Conservation (phyloP, 345 rosid genomes). For the Linum lewisii region DNA sequence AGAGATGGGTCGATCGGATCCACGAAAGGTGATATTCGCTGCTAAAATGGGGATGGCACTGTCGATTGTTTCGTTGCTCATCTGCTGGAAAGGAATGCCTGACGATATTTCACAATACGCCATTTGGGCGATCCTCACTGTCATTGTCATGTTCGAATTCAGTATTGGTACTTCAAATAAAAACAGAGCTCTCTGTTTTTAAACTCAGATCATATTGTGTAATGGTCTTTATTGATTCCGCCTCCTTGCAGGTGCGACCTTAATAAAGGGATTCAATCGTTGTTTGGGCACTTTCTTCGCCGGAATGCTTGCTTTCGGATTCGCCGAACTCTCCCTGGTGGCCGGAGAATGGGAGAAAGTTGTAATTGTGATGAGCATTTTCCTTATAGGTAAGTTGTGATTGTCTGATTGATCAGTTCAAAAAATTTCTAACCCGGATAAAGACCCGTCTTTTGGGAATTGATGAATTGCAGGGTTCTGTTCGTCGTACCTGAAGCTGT, state of each 20-base stretch:
- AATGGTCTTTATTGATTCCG: no score
- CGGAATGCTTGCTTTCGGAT: background rate
- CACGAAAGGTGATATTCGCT: background rate
- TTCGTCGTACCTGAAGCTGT: background rate
- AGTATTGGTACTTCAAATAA: conserved; percentile 1
- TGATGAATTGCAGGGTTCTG: background rate
- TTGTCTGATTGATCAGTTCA: no score
- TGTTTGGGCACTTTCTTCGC: background rate
- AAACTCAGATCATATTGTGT: background rate
- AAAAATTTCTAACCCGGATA: no score
- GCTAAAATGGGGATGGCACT: background rate
- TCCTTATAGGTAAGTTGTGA: background rate
- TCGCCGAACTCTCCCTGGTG: background rate
- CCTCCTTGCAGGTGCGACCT: background rate
- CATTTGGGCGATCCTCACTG: conserved; percentile 2
- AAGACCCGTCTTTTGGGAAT: no score
- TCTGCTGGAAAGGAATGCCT: background rate
- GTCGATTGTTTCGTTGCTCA: background rate
- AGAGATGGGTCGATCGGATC: conserved; percentile 1
- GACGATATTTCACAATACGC: background rate
- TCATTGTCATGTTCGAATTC: background rate
- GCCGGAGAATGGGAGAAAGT: background rate
- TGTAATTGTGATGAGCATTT: background rate
- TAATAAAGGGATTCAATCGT: conserved; percentile 1
- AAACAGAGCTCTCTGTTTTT: background rate